These are phyloP conservation scores for Candida montana DNA, from an alignment of 805 yeast genomes.

Conservation along the genomic window DNA sequence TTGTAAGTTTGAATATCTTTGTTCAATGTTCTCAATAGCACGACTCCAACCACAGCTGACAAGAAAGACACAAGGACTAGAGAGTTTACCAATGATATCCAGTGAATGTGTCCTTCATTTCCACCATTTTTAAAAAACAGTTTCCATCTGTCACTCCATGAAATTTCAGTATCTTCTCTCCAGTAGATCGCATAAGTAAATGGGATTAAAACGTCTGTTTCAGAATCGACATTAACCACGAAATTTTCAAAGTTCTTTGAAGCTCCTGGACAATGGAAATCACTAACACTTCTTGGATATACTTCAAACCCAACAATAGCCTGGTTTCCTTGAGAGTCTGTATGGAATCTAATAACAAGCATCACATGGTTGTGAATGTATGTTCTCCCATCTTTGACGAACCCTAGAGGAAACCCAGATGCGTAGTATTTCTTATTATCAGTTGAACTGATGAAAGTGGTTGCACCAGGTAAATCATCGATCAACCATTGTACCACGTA, in stretches of 20 bases:
- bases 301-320: slow-evolving; percentile 87
- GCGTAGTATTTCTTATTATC: slow-evolving; percentile 66
- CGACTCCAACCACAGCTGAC: slow-evolving; percentile 59
- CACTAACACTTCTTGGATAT: slow-evolving; percentile 73
- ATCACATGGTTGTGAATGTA: slow-evolving; percentile 76
- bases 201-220: slow-evolving; percentile 47
- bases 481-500: slow-evolving; percentile 81
- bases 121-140: slow-evolving; percentile 56
- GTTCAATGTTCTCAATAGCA: slow-evolving; percentile 50
- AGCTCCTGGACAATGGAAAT: slow-evolving; percentile 71
- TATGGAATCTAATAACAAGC: slow-evolving; percentile 71
- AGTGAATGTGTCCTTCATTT: slow-evolving; percentile 53
- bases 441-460: slow-evolving; percentile 62
- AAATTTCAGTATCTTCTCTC: slow-evolving; percentile 70
- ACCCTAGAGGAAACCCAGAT: slow-evolving; percentile 84
- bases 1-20: slow-evolving; percentile 40
- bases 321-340: slow-evolving; percentile 37
- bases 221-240: slow-evolving; percentile 41
- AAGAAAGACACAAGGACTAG: slow-evolving; percentile 57
- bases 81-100: slow-evolving; percentile 74
- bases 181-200: slow-evolving; percentile 84
- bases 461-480: slow-evolving; percentile 84
- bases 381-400: slow-evolving; percentile 50
- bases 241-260: slow-evolving; percentile 53
- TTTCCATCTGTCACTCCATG: slow-evolving; percentile 70